Conservation (phyloP, 805 yeast genomes). For the Candida vartiovaarae region DNA sequence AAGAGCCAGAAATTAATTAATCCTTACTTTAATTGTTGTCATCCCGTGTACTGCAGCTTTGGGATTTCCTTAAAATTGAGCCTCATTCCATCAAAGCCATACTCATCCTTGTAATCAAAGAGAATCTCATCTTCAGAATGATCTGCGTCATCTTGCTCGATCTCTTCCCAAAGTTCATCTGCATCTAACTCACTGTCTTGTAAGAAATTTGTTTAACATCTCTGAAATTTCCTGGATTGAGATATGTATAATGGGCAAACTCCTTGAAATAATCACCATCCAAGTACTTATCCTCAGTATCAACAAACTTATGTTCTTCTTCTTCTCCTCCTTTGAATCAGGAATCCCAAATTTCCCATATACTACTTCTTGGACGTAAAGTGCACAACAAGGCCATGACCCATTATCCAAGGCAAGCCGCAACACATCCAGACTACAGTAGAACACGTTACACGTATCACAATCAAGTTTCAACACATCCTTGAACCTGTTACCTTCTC, state of each 20-base stretch:
- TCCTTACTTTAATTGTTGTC: too few species aligned
- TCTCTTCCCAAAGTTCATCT: slow-evolving; percentile 1
- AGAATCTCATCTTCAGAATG: slow-evolving; percentile 1
- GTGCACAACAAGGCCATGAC: neutral
- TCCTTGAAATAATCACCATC: slow-evolving; percentile 16
- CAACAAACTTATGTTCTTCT: slow-evolving; percentile 4
- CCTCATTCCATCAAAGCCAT: slow-evolving; percentile 16
- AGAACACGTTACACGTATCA: too few species aligned
- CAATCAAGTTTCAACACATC: too few species aligned
- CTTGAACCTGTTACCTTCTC: too few species aligned
- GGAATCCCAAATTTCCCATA: neutral
- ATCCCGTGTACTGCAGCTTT: neutral
- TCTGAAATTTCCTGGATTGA: slow-evolving; percentile 3
- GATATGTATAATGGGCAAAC: slow-evolving; percentile 10
- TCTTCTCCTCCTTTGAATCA: neutral
- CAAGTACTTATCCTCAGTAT: slow-evolving; percentile 12
- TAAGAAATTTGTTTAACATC: neutral
- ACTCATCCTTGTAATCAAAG: slow-evolving; percentile 18
- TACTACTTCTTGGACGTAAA: neutral
- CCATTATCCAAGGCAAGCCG: too few species aligned
- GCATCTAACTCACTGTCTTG: neutral
- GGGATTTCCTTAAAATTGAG: slow-evolving; percentile 4
- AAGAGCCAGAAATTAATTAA: slow-evolving; percentile 12
- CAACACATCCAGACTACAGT: too few species aligned
- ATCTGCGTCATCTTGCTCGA: neutral